phyloP scores from a whole-genome alignment of 768 basidiomycete species.

The Pulveroboletus ravenelii region DNA sequence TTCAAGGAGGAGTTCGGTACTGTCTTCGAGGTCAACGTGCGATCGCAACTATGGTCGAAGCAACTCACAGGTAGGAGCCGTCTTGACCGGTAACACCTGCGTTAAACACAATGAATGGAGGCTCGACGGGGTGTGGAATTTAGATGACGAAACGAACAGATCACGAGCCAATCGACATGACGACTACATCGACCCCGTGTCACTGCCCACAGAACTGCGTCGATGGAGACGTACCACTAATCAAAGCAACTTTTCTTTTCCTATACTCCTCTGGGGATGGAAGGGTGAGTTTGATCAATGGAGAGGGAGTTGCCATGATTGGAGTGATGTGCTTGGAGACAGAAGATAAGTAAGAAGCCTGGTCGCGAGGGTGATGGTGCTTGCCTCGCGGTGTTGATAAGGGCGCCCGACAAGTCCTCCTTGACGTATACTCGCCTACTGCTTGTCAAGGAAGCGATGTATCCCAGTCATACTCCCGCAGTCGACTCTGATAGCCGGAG shows the following conservation, averaged over 20 bases:
- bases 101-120: constrained; percentile 10
- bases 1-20: constrained; percentile 75
- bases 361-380: no score
- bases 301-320: constrained; percentile 16
- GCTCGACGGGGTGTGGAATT: not conserved
- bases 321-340: not conserved
- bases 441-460: no score
- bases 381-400: constrained; percentile 1
- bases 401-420: not conserved
- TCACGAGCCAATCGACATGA: not conserved
- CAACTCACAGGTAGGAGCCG: constrained; percentile 84
- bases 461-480: no score
- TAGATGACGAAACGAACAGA: not conserved
- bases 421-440: not conserved
- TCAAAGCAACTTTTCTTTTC: constrained; percentile 89
- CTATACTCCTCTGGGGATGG: constrained; percentile 78
- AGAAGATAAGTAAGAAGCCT: no score
- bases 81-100: constrained; percentile 95
- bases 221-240: constrained; percentile 60
- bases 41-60: not conserved
- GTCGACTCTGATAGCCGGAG: no score
- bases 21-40: constrained; percentile 25
- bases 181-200: not conserved
- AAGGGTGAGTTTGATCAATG: constrained; percentile 50
- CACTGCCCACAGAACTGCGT: constrained; percentile 1